Evolutionary conservation across 106 monocot genomes (phyloP).

Genomic region (Dendrobium chrysotoxum): DNA sequence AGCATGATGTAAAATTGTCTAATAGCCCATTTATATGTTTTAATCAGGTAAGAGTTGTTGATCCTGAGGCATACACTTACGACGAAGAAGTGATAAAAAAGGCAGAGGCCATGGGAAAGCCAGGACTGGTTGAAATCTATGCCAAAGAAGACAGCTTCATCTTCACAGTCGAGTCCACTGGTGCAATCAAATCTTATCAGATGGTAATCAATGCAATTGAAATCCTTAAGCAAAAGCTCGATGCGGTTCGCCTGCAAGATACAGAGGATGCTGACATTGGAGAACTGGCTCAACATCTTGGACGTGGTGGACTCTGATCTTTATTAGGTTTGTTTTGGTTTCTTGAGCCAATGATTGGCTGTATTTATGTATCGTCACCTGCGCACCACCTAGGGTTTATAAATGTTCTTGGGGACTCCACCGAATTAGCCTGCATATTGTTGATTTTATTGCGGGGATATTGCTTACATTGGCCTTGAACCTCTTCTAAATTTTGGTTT

Average conservation of each 20-base stretch:
- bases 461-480: no score
- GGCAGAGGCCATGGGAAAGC: conserved; percentile 80
- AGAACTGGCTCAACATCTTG: conserved; percentile 55
- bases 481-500: no score
- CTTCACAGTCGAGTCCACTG: conserved; percentile 92
- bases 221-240: conserved; percentile 80
- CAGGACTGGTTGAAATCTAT: conserved; percentile 54
- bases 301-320: conserved; percentile 9
- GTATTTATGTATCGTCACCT: background rate
- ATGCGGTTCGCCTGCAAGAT: conserved; percentile 78
- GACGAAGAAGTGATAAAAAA: conserved; percentile 91
- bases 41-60: conserved; percentile 64
- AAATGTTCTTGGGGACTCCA: no score
- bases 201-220: conserved; percentile 75
- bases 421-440: no score
- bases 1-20: no score
- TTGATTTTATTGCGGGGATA: no score
- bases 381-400: background rate
- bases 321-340: background rate
- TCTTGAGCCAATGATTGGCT: background rate
- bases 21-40: background rate
- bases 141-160: conserved; percentile 89
- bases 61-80: conserved; percentile 89
- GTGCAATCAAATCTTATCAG: conserved; percentile 75
- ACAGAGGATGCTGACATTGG: conserved; percentile 48